Conservation (phyloP, 768 basidiomycete species). For the Mycena rosella region DNA sequence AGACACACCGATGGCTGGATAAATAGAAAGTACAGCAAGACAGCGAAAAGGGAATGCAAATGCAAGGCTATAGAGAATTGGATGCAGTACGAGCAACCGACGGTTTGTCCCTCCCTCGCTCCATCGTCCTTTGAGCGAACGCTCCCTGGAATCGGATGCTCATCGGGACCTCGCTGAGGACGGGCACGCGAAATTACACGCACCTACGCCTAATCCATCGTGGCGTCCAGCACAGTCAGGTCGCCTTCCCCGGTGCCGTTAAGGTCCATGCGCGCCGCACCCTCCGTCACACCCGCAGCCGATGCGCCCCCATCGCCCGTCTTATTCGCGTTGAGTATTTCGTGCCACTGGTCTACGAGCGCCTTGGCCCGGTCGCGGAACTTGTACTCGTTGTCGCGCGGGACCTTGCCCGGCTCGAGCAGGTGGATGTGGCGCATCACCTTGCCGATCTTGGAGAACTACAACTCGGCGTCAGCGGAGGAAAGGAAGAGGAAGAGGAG, state of each 20-base stretch:
- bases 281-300: conserved; percentile 39
- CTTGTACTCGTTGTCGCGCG: conserved; percentile 71
- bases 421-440: conserved; percentile 90
- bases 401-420: conserved; percentile 66
- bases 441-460: conserved; percentile 88
- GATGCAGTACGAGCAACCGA: too few relatives aligned
- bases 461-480: conserved; percentile 33
- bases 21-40: too few relatives aligned
- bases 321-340: conserved; percentile 56
- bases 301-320: conserved; percentile 41
- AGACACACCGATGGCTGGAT: too few relatives aligned
- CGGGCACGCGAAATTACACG: too few relatives aligned
- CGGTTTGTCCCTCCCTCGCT: too few relatives aligned
- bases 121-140: too few relatives aligned
- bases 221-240: conserved; percentile 3
- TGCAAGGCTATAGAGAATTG: too few relatives aligned
- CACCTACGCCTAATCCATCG: conserved; percentile 12
- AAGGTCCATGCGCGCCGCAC: conserved; percentile 44
- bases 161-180: too few relatives aligned
- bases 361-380: conserved; percentile 78
- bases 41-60: too few relatives aligned
- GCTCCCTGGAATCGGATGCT: too few relatives aligned
- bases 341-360: conserved; percentile 79
- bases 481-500: conserved; percentile 14
- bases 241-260: conserved; percentile 42